Conservation (phyloP, 2,329 filamentous ascomycete species). For the Fusarium palustre region DNA sequence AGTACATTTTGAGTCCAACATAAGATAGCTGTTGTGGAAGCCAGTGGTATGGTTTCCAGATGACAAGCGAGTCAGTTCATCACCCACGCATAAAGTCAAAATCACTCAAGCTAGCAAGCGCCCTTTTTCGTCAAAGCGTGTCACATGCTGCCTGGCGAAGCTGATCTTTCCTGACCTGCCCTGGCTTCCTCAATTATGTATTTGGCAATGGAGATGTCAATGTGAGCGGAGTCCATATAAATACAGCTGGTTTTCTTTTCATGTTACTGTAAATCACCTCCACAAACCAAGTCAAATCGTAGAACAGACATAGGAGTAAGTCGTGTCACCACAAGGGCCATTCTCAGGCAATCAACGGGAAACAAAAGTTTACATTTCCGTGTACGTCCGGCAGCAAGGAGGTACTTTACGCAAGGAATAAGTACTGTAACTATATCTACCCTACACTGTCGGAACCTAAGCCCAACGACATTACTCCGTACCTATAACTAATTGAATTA, state of each 20-base stretch:
- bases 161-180: background rate
- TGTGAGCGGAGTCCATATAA: background rate
- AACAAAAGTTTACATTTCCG: background rate
- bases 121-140: constrained; percentile 15
- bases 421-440: too few species aligned
- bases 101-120: background rate
- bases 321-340: background rate
- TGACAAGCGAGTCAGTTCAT: constrained; percentile 8
- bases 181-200: background rate
- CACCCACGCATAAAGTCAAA: background rate
- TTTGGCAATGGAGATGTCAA: background rate
- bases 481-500: constrained; percentile 35
- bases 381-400: background rate
- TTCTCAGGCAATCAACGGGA: background rate
- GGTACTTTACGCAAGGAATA: background rate
- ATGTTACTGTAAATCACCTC: background rate
- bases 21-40: background rate
- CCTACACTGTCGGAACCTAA: constrained; percentile 17
- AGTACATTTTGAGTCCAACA: background rate
- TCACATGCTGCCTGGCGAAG: constrained; percentile 3
- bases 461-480: constrained; percentile 20
- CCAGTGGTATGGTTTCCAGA: constrained; percentile 4
- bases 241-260: background rate
- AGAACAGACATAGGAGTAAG: background rate
- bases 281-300: background rate